These are phyloP conservation scores for Eragrostis curvula DNA, from an alignment of 176 grass and related monocot species.

Conservation along the genomic window DNA sequence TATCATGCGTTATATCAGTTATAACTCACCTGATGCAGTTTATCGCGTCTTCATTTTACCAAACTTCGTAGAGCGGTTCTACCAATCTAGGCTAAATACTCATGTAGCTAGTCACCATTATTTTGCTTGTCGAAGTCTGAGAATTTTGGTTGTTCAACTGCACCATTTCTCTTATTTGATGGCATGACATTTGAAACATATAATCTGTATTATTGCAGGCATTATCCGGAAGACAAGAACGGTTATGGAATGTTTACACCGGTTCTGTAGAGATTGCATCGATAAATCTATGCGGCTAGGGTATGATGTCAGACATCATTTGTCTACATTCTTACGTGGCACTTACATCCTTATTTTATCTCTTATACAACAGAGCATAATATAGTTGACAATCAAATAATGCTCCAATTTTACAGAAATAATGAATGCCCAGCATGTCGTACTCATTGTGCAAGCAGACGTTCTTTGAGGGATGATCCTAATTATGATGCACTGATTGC, in stretches of 20 bases:
- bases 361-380: slow-evolving; percentile 2
- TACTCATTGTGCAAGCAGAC: slow-evolving; percentile 89
- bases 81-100: background rate
- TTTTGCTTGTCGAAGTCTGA: slow-evolving; percentile 5
- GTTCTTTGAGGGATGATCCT: slow-evolving; percentile 89
- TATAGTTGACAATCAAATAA: slow-evolving; percentile 31
- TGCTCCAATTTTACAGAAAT: slow-evolving; percentile 59
- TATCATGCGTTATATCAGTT: slow-evolving; percentile 9
- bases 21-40: background rate
- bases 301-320: slow-evolving; percentile 42
- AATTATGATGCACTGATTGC: slow-evolving; percentile 90
- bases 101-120: background rate
- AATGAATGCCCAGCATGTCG: slow-evolving; percentile 90
- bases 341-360: background rate
- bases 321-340: slow-evolving; percentile 11
- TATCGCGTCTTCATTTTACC: background rate
- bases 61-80: background rate
- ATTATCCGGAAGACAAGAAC: slow-evolving; percentile 84
- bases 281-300: slow-evolving; percentile 89
- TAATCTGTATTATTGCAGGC: slow-evolving; percentile 46
- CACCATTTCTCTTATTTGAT: slow-evolving; percentile 26
- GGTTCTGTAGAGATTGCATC: slow-evolving; percentile 83
- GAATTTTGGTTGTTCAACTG: slow-evolving; percentile 23
- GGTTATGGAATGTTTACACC: slow-evolving; percentile 85
- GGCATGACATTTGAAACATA: background rate